These are phyloP conservation scores for Coffea eugenioides DNA, from an alignment of 257 asterid species.

Conservation along the genomic window DNA sequence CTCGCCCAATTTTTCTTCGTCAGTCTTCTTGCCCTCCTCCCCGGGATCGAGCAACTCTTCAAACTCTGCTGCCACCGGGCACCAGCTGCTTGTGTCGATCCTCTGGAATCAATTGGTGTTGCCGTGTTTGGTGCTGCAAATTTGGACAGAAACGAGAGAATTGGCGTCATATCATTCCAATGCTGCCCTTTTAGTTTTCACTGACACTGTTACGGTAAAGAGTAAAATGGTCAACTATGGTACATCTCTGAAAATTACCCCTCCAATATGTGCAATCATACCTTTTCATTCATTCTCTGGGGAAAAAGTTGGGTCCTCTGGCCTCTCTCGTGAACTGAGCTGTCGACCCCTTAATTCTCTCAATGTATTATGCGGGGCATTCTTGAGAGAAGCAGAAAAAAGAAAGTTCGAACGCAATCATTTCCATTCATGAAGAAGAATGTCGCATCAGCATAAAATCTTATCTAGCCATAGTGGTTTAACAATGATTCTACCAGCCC, in stretches of 20 bases:
- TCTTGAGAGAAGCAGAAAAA: conserved; percentile 7
- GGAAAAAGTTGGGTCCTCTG: conserved; percentile 10
- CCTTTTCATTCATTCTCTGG: conserved; percentile 10
- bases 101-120: background rate
- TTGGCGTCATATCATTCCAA: background rate
- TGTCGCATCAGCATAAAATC: background rate
- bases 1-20: background rate
- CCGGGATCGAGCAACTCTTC: background rate
- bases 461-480: conserved; percentile 16
- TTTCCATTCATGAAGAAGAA: conserved; percentile 19
- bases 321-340: conserved; percentile 1
- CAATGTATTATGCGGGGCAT: background rate
- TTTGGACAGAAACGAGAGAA: background rate
- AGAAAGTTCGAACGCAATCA: conserved; percentile 29
- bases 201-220: too few species aligned
- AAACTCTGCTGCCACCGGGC: background rate
- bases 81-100: background rate
- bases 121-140: background rate
- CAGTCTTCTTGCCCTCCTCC: background rate
- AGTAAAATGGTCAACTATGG: background rate
- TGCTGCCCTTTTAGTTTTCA: background rate
- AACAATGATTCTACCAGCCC: conserved; percentile 13
- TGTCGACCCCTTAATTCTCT: conserved; percentile 1
- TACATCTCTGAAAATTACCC: background rate
- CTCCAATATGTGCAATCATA: background rate